Base-by-base conservation (phyloP, 768 basidiomycete species). In the Pisolithus marmoratus region DNA sequence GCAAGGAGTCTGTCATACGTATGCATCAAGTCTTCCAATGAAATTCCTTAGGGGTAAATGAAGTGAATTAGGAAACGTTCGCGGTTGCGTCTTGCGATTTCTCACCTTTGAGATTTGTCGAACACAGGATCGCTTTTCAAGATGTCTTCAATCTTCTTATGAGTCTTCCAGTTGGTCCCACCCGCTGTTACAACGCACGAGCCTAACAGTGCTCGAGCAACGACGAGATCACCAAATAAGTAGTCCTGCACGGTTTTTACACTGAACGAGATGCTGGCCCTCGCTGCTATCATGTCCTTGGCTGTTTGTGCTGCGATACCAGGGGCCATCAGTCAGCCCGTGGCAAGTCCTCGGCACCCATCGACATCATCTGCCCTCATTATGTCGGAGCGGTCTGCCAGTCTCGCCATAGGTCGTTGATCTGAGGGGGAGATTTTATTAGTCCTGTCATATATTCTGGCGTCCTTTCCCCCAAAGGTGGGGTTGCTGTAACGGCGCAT, bases 71-170 rank as follows among this genome's bases (percentile, higher is more conserved):
- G 22, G 8, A 15, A 17, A 29, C 22, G 17, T n/a, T n/a, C 44
- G 23, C 11, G 27, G 12, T n/a, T n/a, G 9, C 24, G 6, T 19
- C 44, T 4, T 2, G 29, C n/a, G 11, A 12, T 3, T 15, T 48
- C 59, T 49, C 50, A 84, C 85, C 77, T 77, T 27, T 69, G 59
- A 1, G 76, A 70, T 61, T 84, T 85, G 62, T 84, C 77, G 49
- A 87, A 86, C 15, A 73, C 63, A 0, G 79, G 75, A 50, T 88
- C 86, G 7, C 68, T 67, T 34, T 76, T 67, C 45, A 89, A 60
- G 9, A 82, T 56, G 1, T 62, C 52, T 11, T 78, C 70, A 1
- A 87, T 63, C 23, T 66, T 67, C 22, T 72, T 54, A 36, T 74
- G 76, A 38, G 61, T 73, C n/a, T 75, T 61, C 83, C 81, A 87